These are phyloP conservation scores for Saccharomyces hybrid DNA, from an alignment of 1,139 yeast genomes.

Conservation along the genomic window DNA sequence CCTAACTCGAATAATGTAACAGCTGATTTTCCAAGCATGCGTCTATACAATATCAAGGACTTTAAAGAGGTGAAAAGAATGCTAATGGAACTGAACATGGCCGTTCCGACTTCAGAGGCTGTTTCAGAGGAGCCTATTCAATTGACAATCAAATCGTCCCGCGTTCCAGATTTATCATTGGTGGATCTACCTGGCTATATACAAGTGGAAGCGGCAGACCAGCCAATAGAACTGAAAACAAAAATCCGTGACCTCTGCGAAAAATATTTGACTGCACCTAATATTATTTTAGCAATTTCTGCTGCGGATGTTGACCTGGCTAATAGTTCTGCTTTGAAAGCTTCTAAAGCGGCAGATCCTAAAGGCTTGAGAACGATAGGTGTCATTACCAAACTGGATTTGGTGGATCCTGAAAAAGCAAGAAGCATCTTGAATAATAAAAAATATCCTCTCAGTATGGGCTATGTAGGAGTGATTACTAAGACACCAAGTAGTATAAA, in stretches of 20 bases:
- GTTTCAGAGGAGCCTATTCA: conserved; percentile 89
- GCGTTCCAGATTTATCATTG: conserved; percentile 86
- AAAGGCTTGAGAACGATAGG: conserved; percentile 96
- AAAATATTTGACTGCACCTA: conserved; percentile 81
- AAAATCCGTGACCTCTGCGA: conserved; percentile 77
- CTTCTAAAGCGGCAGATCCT: conserved; percentile 97
- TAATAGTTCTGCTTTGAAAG: conserved; percentile 90
- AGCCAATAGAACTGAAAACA: conserved; percentile 73
- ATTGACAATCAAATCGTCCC: conserved; percentile 80
- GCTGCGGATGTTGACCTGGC: conserved; percentile 98
- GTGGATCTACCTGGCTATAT: conserved; percentile 97
- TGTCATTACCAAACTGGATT: conserved; percentile 85
- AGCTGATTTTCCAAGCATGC: conserved; percentile 90
- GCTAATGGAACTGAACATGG: conserved; percentile 78
- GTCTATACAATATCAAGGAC: conserved; percentile 73
- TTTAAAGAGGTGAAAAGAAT: conserved; percentile 82
- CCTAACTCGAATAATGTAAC: conserved; percentile 71
- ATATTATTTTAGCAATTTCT: conserved; percentile 88
- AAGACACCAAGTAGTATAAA: conserved; percentile 47
- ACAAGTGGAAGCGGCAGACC: conserved; percentile 94
- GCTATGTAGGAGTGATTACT: conserved; percentile 95
- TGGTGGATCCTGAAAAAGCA: conserved; percentile 73
- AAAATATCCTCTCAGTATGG: conserved; percentile 87
- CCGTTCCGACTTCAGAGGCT: conserved; percentile 80
- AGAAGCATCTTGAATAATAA: conserved; percentile 60